Conservation (phyloP, 306 rosid genomes). For the Mucuna pruriens region DNA sequence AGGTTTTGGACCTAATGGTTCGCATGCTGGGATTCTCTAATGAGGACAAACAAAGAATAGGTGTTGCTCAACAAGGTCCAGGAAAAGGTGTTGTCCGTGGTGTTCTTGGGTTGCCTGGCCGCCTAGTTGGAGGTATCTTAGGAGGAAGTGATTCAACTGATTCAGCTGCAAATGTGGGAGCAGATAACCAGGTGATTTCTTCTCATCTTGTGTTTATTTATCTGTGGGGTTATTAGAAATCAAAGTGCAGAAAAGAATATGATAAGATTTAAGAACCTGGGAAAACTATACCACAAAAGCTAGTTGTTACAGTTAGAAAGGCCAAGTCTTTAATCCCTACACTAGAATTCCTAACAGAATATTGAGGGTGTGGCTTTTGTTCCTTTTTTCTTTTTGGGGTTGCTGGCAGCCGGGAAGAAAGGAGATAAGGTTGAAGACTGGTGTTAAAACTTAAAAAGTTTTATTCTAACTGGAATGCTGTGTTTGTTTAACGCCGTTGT, state of each 20-base stretch:
- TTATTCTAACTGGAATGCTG: background rate
- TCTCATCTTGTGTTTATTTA: background rate
- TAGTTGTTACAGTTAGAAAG: background rate
- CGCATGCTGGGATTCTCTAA: constrained; percentile 95
- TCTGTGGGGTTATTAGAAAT: background rate
- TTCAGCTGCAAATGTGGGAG: constrained; percentile 53
- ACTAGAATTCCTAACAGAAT: background rate
- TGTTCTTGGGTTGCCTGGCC: constrained; percentile 92
- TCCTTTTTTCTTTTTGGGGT: background rate
- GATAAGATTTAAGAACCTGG: background rate
- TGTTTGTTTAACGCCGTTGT: background rate
- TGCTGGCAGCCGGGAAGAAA: background rate
- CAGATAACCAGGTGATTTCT: constrained; percentile 75
- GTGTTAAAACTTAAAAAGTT: background rate
- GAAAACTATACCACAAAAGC: background rate
- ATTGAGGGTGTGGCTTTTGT: background rate
- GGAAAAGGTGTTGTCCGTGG: constrained; percentile 98
- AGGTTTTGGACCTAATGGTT: constrained; percentile 98
- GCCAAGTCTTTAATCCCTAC: background rate
- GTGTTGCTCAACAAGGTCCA: constrained; percentile 80
- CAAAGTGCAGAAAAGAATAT: background rate
- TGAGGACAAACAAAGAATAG: constrained; percentile 94
- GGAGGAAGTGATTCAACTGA: constrained; percentile 70
- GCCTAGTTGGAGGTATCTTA: constrained; percentile 92
- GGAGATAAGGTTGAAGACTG: background rate